Evolutionary conservation across 257 asterid species (phyloP).

Genomic region (Phtheirospermum japonicum): DNA sequence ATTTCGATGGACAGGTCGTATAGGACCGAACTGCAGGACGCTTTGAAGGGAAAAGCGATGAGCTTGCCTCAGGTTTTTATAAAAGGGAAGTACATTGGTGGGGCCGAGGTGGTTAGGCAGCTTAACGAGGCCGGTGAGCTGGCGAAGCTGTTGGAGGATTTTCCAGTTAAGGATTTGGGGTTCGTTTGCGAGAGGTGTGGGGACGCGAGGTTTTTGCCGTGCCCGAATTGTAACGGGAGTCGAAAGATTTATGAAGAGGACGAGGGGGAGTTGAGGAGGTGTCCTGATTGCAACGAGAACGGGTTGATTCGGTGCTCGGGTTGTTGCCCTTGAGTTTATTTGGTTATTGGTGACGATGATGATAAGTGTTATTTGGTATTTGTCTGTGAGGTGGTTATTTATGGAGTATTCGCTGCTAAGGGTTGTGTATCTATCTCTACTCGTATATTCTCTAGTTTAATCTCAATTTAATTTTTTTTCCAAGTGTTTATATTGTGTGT

Average conservation of each 20-base stretch:
- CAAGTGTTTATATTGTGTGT: constrained; percentile 32
- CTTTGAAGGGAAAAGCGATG: constrained; percentile 46
- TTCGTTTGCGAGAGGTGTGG: constrained; percentile 80
- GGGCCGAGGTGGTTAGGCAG: constrained; percentile 71
- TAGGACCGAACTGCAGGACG: constrained; percentile 66
- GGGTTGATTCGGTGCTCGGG: constrained; percentile 74
- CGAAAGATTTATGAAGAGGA: constrained; percentile 61
- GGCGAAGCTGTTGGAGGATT: constrained; percentile 57
- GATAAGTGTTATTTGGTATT: too few species aligned
- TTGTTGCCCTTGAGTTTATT: constrained; percentile 55
- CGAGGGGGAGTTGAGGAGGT: constrained; percentile 54
- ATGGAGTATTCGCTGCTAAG: too few species aligned
- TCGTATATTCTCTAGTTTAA: constrained; percentile 21
- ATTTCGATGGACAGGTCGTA: constrained; percentile 84
- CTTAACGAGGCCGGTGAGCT: constrained; percentile 76
- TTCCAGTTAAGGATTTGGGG: constrained; percentile 47
- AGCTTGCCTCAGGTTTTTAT: constrained; percentile 76
- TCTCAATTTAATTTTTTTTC: constrained; percentile 21
- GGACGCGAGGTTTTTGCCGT: constrained; percentile 81
- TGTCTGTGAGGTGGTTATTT: too few species aligned
- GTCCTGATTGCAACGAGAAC: constrained; percentile 78
- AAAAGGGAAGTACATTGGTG: constrained; percentile 69
- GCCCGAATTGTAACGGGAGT: constrained; percentile 81
- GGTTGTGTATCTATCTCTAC: constrained; percentile 19
- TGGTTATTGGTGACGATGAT: constrained; percentile 17